Base-by-base conservation (phyloP, 164 flowering plant genomes). In the Stephania japonica region DNA sequence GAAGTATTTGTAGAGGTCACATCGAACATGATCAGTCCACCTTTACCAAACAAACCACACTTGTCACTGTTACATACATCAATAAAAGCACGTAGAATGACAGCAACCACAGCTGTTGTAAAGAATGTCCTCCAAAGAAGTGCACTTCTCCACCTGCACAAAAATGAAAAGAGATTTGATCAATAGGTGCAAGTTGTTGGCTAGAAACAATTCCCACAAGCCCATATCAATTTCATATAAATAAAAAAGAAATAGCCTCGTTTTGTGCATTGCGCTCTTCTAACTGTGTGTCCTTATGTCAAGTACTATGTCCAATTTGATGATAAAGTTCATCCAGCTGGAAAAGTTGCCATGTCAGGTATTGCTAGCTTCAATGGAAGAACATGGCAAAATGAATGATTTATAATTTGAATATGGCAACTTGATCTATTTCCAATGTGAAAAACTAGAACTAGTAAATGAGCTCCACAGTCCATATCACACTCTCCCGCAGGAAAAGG, bases 41-140 rank as follows among this genome's bases (percentile, higher is more conserved):
- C 99, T n/a, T 77, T 91, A 43, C 98, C 98, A 84, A 92, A 95
- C 65, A 91, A 83, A 32, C 99, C 99, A 81, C 99, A 92, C 74
- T 90, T 86, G 43, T 90, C 97, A 72, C 84, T 86, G 9, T 77
- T 77, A 75, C 99, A 92, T 65, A 89, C 59, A 65, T 91, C 95
- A 76, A 91, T 89, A 23, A 94, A 73, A 76, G 82, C 89, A 61
- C 93, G 86, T 66, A 94, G 91, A 42, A 91, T 75, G 25, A 94
- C 81, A 21, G 99, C 99, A 76, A 91, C 95, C 43, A 90, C 78
- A 23, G 96, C 93, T 18, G 97, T 86, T 66, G 92, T 84, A 79
- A 91, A 94, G 83, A 92, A 94, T 62, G 91, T 76, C 86, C 95
- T 84, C 97, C 97, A 94, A 13, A 94, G 77, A 77, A 94, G 97